Percentiles rank a stretch among this genome's conserved stretches.
Evolutionary conservation across 1,284 basidiomycete genomes (phyloP).

Genomic region (Fomitopsis pinicola): DNA sequence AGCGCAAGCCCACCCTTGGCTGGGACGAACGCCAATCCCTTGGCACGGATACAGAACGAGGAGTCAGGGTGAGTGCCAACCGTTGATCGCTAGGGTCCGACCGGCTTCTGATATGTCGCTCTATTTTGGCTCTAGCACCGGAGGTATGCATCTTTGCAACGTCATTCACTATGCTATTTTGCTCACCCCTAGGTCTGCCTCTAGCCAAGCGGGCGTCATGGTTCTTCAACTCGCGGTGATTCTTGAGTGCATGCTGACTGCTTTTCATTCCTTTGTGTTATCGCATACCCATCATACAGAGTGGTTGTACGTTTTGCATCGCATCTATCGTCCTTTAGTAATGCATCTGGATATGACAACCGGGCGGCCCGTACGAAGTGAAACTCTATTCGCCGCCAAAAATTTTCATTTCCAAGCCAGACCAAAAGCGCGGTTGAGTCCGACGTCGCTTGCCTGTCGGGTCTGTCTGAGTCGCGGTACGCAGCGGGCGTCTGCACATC

Average conservation of each 20-base stretch:
- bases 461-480: not conserved
- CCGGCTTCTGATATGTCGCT: slow-evolving; percentile 3
- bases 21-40: slow-evolving; percentile 49
- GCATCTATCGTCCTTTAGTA: slow-evolving; percentile 31
- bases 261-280: slow-evolving; percentile 10
- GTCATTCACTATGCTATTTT: slow-evolving; percentile 3
- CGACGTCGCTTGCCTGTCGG: not conserved
- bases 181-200: slow-evolving; percentile 10
- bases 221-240: slow-evolving; percentile 80
- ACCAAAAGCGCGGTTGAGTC: not conserved
- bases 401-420: not conserved
- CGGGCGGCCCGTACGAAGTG: slow-evolving; percentile 7
- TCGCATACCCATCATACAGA: slow-evolving; percentile 24
- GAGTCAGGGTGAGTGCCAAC: slow-evolving; percentile 63
- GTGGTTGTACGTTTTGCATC: slow-evolving; percentile 32
- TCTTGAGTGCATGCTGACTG: slow-evolving; percentile 8
- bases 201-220: slow-evolving; percentile 82
- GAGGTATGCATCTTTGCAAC: slow-evolving; percentile 20
- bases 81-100: slow-evolving; percentile 10
- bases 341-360: slow-evolving; percentile 26
- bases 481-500: too few relatives aligned
- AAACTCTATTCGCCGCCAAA: slow-evolving; percentile 3
- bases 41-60: slow-evolving; percentile 73
- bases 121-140: slow-evolving; percentile 21
- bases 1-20: slow-evolving; percentile 39